phyloP scores from a whole-genome alignment of 768 basidiomycete genomes.

The Pluteus cervinus region DNA sequence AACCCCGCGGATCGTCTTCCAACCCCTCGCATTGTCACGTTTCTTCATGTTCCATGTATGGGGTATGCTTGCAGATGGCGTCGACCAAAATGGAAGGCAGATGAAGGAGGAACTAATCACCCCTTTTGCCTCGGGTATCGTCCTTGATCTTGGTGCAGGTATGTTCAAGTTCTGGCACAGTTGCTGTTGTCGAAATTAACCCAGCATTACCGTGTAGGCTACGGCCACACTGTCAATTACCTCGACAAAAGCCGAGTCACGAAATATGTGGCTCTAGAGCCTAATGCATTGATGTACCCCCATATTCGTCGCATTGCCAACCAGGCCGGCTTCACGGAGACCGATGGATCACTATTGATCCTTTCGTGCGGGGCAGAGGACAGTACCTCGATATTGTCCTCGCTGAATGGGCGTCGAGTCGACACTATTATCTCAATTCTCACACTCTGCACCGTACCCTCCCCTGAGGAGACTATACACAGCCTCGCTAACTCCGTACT shows the following conservation, averaged over 20 bases:
- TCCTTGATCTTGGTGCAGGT: constrained; percentile 70
- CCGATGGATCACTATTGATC: constrained; percentile 47
- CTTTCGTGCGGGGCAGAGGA: constrained; percentile 64
- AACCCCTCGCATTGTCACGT: constrained; percentile 38
- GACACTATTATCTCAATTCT: constrained; percentile 64
- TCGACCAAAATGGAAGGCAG: constrained; percentile 34
- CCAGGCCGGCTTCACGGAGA: constrained; percentile 46
- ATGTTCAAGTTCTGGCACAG: constrained; percentile 1
- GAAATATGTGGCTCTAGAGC: constrained; percentile 68
- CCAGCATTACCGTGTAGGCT: constrained; percentile 32
- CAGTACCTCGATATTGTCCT: constrained; percentile 38
- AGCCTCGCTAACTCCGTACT: constrained; percentile 46
- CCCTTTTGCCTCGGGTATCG: constrained; percentile 50
- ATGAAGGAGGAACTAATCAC: constrained; percentile 46
- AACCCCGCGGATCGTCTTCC: no score
- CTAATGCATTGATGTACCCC: constrained; percentile 59
- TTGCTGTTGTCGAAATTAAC: background rate
- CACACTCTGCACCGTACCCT: constrained; percentile 60
- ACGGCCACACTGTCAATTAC: constrained; percentile 60
- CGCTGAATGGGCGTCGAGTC: constrained; percentile 27
- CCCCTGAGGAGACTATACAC: constrained; percentile 41
- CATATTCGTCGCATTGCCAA: constrained; percentile 44
- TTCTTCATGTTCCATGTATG: constrained; percentile 55
- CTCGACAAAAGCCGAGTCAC: constrained; percentile 49
- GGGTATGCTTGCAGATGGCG: constrained; percentile 38